These are phyloP conservation scores for Hyaloscypha bicolor DNA, from an alignment of 495 filamentous ascomycete species.

Conservation along the genomic window DNA sequence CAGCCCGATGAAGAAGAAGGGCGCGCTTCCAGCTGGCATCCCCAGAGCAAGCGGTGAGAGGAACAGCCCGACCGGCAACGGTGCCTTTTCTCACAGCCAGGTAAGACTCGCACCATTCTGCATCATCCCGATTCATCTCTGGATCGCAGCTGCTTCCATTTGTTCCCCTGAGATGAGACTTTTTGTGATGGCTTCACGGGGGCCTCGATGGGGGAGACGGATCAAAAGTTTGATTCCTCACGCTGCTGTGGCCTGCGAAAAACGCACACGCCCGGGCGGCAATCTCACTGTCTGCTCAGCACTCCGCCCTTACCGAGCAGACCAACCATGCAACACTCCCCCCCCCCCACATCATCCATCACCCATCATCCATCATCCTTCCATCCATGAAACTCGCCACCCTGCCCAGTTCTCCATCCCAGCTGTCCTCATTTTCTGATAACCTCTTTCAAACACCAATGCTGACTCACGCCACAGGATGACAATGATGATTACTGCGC, in stretches of 20 bases:
- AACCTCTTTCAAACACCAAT: slow-evolving; percentile 5
- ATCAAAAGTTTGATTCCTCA: slow-evolving; percentile 24
- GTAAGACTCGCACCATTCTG: slow-evolving; percentile 38
- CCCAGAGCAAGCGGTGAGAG: slow-evolving; percentile 53
- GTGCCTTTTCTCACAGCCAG: slow-evolving; percentile 40
- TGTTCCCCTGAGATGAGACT: neutral
- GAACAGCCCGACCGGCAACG: slow-evolving; percentile 49
- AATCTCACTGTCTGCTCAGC: slow-evolving; percentile 24
- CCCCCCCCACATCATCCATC: slow-evolving; percentile 17
- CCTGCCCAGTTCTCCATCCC: neutral
- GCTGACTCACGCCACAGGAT: slow-evolving; percentile 46
- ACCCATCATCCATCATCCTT: slow-evolving; percentile 7
- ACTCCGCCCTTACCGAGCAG: slow-evolving; percentile 29
- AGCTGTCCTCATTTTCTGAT: slow-evolving; percentile 2
- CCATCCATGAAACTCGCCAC: slow-evolving; percentile 16
- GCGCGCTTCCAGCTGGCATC: slow-evolving; percentile 50
- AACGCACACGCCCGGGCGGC: slow-evolving; percentile 28
- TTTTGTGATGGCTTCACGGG: slow-evolving; percentile 20
- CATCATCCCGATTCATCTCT: neutral
- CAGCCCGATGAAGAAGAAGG: slow-evolving; percentile 61
- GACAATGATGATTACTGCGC: slow-evolving; percentile 90
- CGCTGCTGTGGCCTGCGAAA: slow-evolving; percentile 20
- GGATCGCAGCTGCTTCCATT: neutral
- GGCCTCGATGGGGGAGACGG: slow-evolving; percentile 13
- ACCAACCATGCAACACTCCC: slow-evolving; percentile 20